phyloP scores from a whole-genome alignment of 305 asterid genomes.

The Ajuga reptans region DNA sequence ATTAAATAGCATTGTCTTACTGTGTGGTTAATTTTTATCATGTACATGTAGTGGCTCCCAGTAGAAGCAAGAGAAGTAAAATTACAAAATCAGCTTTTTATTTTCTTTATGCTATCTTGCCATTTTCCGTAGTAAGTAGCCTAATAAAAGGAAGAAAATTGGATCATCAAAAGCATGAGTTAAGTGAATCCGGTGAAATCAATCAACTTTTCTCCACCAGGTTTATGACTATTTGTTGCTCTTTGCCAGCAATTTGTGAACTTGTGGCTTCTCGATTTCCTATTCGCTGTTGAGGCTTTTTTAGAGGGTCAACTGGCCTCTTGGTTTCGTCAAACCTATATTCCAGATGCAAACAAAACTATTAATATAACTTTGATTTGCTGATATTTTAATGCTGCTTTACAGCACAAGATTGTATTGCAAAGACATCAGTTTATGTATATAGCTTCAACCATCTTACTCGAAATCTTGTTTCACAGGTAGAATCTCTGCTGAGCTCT shows the following conservation, averaged over 20 bases:
- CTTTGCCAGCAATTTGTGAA: neutral
- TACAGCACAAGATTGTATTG: neutral
- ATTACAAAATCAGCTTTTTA: neutral
- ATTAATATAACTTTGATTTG: neutral
- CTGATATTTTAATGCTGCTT: neutral
- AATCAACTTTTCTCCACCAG: neutral
- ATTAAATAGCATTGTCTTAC: neutral
- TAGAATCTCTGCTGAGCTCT: conserved; percentile 58
- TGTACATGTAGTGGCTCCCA: neutral
- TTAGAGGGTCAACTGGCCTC: neutral
- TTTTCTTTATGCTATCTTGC: neutral
- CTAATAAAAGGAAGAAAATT: neutral
- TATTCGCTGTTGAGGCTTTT: neutral
- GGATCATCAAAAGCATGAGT: neutral
- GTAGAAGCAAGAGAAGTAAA: neutral
- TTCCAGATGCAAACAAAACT: neutral
- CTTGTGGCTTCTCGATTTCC: neutral
- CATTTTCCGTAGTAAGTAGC: neutral
- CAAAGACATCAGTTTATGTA: neutral
- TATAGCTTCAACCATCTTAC: conserved; percentile 5
- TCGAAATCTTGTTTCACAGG: conserved; percentile 43
- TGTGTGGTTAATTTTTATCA: neutral
- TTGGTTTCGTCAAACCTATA: neutral
- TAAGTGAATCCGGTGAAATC: neutral
- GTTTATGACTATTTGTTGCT: neutral